Conservation (phyloP, 202 grass and related monocot species). For the Brachypodium distachyon region DNA sequence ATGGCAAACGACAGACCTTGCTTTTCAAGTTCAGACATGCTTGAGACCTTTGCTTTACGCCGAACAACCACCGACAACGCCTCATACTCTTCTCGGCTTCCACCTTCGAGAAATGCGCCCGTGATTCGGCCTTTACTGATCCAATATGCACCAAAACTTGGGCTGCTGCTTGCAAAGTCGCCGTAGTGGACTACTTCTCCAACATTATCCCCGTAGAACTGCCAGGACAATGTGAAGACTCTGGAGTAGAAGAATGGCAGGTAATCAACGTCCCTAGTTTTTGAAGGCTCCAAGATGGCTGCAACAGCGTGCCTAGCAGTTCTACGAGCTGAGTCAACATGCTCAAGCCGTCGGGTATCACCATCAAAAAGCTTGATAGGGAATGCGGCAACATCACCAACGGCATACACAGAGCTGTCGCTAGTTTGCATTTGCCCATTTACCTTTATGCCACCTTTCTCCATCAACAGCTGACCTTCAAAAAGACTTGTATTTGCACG, state of each 20-base stretch:
- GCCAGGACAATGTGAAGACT: slow-evolving; percentile 88
- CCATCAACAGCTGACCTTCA: slow-evolving; percentile 70
- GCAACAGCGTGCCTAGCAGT: slow-evolving; percentile 86
- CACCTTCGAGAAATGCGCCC: slow-evolving; percentile 86
- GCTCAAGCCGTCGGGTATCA: slow-evolving; percentile 61
- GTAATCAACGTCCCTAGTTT: slow-evolving; percentile 66
- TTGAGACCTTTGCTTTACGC: slow-evolving; percentile 30
- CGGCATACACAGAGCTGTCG: slow-evolving; percentile 76
- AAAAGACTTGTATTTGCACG: slow-evolving; percentile 73
- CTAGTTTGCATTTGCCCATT: slow-evolving; percentile 85
- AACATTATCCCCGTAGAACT: slow-evolving; percentile 89
- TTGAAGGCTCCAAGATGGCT: slow-evolving; percentile 55
- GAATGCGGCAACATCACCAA: slow-evolving; percentile 79
- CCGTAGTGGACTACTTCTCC: slow-evolving; percentile 77
- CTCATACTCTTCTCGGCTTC: slow-evolving; percentile 65
- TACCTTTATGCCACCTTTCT: slow-evolving; percentile 89
- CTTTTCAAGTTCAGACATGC: slow-evolving; percentile 46
- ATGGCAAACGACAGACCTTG: slow-evolving; percentile 62
- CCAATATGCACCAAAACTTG: slow-evolving; percentile 87
- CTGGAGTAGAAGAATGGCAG: slow-evolving; percentile 96
- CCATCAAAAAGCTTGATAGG: slow-evolving; percentile 75
- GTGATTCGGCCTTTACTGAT: slow-evolving; percentile 40
- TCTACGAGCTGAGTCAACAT: slow-evolving; percentile 90
- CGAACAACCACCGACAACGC: slow-evolving; percentile 46
- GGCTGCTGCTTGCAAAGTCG: slow-evolving; percentile 38